Base-by-base conservation (phyloP, 352 stramenopile species). In the Globisporangium lucens region DNA sequence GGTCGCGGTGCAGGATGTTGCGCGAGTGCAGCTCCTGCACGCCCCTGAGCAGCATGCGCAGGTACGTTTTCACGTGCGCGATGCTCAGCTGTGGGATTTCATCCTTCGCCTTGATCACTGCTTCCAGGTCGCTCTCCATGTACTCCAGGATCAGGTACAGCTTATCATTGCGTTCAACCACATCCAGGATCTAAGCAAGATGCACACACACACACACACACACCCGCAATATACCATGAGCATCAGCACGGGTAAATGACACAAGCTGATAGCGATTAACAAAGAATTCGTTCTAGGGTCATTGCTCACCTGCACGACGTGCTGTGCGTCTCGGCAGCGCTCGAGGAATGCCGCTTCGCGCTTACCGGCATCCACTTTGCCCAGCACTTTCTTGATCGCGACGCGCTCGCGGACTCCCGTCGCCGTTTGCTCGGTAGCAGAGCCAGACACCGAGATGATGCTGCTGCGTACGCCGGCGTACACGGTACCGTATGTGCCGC, bases 41-140 rank as follows among this genome's bases (percentile, higher is more conserved):
- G 29, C 82, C 85, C 17, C 69, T 60, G 15, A 93, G 66, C 22
- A 93, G 67, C 82, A 91, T 91, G 30, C 72, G 76, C 49, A 95
- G 75, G 63, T 89, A 90, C 20, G 70, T 76, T 58, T 93, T 94
- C 9, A 93, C 75, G 33, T 90, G 78, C 4, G 76, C 62, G 22
- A 90, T 62, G 0, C 75, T 65, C 4, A 94, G 72, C 35, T 66
- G 69, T 9, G 75, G 77, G 0, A 76, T 57, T 12, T 71, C 67
- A 13, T 78, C 76, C 33, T 77, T 81, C 0, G 75, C 67, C 41
- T 77, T 68, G 55, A 94, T 70, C 2, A 91, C 62, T 17, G 71
- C 79, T 70, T 94, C 84, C 22, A 94, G 68, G 63, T 95, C 87
- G 68, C 79, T 87, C 58, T 90, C 80, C 85, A 95, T 91, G 65